Conservation (phyloP, 106 monocot genomes). For the Apostasia ramifera region DNA sequence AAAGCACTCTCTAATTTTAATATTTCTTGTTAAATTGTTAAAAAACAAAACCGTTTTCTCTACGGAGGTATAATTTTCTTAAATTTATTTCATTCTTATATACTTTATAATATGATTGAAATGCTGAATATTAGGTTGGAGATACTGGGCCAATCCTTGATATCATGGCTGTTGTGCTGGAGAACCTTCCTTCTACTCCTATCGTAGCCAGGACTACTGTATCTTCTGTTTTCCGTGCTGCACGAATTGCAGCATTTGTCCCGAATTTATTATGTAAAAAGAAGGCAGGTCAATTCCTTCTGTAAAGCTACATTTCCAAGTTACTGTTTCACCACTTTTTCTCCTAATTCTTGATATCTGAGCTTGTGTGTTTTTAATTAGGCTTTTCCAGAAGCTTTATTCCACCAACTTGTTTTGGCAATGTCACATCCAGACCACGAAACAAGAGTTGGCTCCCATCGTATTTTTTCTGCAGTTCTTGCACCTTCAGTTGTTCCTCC, state of each 20-base stretch:
- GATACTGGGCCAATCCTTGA: slow-evolving; percentile 71
- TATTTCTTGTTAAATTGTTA: no score
- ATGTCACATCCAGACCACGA: slow-evolving; percentile 84
- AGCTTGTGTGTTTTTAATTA: slow-evolving; percentile 8
- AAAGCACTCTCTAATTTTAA: background rate
- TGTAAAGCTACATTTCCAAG: background rate
- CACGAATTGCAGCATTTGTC: slow-evolving; percentile 39
- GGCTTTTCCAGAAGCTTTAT: slow-evolving; percentile 92
- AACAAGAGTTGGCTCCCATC: slow-evolving; percentile 78
- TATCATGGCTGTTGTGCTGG: slow-evolving; percentile 55
- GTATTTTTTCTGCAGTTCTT: slow-evolving; percentile 63
- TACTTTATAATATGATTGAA: slow-evolving; percentile 8
- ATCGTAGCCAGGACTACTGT: slow-evolving; percentile 44
- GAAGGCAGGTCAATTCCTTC: slow-evolving; percentile 34
- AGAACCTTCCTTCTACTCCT: slow-evolving; percentile 42
- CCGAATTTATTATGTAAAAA: slow-evolving; percentile 56
- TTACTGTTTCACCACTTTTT: background rate
- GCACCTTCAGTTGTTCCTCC: slow-evolving; percentile 42
- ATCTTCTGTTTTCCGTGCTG: slow-evolving; percentile 40
- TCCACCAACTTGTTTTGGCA: slow-evolving; percentile 78
- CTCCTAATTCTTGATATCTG: no score
- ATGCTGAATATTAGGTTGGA: slow-evolving; percentile 43
- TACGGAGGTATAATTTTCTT: no score
- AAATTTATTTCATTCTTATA: no score
- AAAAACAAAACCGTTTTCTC: no score